phyloP scores from a whole-genome alignment of 2,329 filamentous ascomycete species.

The Hypoxylon sp. region DNA sequence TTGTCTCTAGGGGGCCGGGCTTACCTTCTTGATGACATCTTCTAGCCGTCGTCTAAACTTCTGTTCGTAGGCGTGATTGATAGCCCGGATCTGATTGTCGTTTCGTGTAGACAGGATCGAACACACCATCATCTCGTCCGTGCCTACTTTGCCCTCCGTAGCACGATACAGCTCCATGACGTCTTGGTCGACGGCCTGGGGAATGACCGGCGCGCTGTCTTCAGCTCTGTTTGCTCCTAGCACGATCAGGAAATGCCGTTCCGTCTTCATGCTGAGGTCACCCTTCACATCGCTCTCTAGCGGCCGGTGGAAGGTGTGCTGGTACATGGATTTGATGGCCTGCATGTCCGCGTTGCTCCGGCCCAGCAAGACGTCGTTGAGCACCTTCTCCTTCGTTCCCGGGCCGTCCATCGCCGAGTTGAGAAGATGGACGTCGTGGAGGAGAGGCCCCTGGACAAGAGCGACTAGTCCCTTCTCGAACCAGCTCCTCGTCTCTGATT shows the following conservation, averaged over 20 bases:
- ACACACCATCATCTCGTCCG: conserved; percentile 80
- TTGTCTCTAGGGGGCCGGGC: conserved; percentile 27
- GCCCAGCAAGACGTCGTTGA: conserved; percentile 86
- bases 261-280: conserved; percentile 87
- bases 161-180: conserved; percentile 79
- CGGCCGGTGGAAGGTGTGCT: conserved; percentile 68
- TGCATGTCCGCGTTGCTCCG: conserved; percentile 87
- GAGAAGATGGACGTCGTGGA: conserved; percentile 76
- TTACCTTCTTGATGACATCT: conserved; percentile 74
- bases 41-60: conserved; percentile 76
- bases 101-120: conserved; percentile 78
- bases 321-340: conserved; percentile 84
- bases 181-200: conserved; percentile 76
- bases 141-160: conserved; percentile 75
- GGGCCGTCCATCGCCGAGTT: conserved; percentile 76
- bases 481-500: conserved; percentile 77
- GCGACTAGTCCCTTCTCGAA: conserved; percentile 79
- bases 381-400: conserved; percentile 84
- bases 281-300: conserved; percentile 77
- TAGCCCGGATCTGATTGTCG: conserved; percentile 84
- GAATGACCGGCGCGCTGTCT: conserved; percentile 77
- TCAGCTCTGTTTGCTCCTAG: conserved; percentile 77
- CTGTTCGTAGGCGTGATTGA: conserved; percentile 75
- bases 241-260: conserved; percentile 84
- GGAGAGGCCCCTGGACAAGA: conserved; percentile 79